Evolutionary conservation across 306 rosid genomes (phyloP), one percentile per base, ranked within the genome.

Genomic region (Vigna trinervia): DNA sequence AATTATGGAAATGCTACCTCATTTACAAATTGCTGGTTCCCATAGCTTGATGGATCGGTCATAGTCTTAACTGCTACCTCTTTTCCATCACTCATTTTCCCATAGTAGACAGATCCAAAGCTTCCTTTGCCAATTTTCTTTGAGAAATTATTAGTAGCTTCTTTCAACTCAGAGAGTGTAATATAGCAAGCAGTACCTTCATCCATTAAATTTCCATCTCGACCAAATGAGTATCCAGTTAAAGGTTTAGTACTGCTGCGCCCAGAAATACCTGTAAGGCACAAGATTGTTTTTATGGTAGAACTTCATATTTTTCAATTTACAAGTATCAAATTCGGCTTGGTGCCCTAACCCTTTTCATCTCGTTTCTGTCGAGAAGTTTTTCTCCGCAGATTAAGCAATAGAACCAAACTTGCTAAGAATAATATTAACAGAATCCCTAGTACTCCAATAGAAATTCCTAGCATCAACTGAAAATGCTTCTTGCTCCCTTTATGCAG

Each of bases 31-130:
- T 96, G 99, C 39, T 88, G 87, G 85, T 89, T 86, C 78, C 95
- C 96, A 62, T 92, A 87, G 82, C 85, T 84, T 15, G 90, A 92
- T 34, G 90, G 87, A 78, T 95, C 97, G 0, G 96, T 84, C 97
- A 95, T 95, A 64, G 89, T 88, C 86, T 95, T 95, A 65, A 95
- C 98, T n/a, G 99, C 98, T 6, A 96, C 88, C 85, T 96, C 99
- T 83, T 96, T 96, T 68, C 94, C 98, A n/a, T 95, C 98, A 81
- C 48, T 86, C 99, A 92, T 96, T 81, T 86, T 96, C 67, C 99
- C 98, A 78, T 96, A 88, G 79, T 86, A 92, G 76, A 96, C 99
- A 56, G 90, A 89, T 67, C 99, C 99, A 81, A 96, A 96, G 88
- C 99, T 96, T 79, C 99, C 99, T 81, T 81, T 86, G 65, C 99